Evolutionary conservation across 2,329 filamentous ascomycete genomes (phyloP), one percentile per base, ranked within the genome.

Genomic region (Aspergillus thermomutatus): DNA sequence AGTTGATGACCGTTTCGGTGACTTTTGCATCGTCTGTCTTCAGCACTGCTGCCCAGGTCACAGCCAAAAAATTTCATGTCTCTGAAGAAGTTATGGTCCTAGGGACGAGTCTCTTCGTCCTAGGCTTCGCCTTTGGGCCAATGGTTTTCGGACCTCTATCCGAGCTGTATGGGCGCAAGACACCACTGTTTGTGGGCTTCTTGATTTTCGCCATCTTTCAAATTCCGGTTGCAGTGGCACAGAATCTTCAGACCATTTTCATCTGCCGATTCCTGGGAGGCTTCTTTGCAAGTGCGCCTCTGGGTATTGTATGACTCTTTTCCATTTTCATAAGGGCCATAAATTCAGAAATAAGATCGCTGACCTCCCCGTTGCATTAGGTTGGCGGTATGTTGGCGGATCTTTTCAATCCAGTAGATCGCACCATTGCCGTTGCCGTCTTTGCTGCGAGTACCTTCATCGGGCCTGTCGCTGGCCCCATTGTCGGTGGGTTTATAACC

Each of bases 231-330:
- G 82, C 78, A 1, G 76, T 82, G 1, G 80, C 81, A 0, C 72
- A 72, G 25, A 82, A 84, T 60, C 49, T 83, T 0, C 62, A 80
- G 28, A 83, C 81, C 0, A 77, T 84, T 52, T 73, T 84, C 63
- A 60, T 84, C 14, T 79, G 72, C 53, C 77, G 83, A 0, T 85
- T 85, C 62, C 69, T 85, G 73, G 0, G 83, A 82, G n/a, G n/a
- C 1, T 50, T 80, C 3, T 82, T 82, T 59, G 81, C 77, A 2
- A 76, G 75, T 82, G n/a, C n/a, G n/a, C n/a, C n/a, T n/a, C n/a
- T n/a, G n/a, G n/a, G n/a, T n/a, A n/a, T n/a, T n/a, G n/a, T n/a
- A n/a, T n/a, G n/a, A n/a, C n/a, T n/a, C n/a, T n/a, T n/a, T n/a
- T n/a, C n/a, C n/a, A n/a, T n/a, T n/a, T n/a, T n/a, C n/a, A n/a